Conservation (phyloP, 495 filamentous ascomycete genomes). For the Tuber brumale region DNA sequence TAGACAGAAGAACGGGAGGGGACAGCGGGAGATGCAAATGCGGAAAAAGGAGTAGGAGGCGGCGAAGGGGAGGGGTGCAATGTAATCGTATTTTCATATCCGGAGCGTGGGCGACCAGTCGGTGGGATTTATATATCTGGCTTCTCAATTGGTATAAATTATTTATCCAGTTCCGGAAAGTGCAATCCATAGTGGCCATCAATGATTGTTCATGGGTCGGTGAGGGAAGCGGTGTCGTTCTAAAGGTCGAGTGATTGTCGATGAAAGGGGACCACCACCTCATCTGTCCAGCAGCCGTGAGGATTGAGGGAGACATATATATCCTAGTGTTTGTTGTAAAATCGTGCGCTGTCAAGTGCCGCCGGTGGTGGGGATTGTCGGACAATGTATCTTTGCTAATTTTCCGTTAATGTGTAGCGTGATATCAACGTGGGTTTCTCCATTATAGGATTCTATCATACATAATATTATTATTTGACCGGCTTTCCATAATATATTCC, state of each 20-base stretch:
- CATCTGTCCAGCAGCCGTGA: background rate
- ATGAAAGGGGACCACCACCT: background rate
- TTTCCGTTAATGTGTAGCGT: no score
- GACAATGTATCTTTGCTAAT: no score
- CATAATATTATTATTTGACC: no score
- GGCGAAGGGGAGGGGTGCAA: background rate
- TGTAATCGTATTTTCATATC: background rate
- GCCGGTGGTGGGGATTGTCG: no score
- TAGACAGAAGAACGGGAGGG: background rate
- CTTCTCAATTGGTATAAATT: background rate
- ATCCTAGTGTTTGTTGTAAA: no score
- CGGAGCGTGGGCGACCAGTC: background rate
- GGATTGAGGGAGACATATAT: no score
- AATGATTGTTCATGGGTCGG: background rate
- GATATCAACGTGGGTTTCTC: no score
- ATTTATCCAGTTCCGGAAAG: background rate
- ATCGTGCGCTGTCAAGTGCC: no score
- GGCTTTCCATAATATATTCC: no score
- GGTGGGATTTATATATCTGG: background rate
- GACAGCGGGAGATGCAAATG: background rate
- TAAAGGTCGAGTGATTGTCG: background rate
- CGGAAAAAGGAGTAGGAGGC: background rate
- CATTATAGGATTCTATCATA: no score
- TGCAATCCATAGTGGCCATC: background rate
- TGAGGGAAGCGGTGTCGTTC: background rate